These are phyloP conservation scores for Theileria equi DNA, from an alignment of 169 alveolate species.

Conservation along the genomic window DNA sequence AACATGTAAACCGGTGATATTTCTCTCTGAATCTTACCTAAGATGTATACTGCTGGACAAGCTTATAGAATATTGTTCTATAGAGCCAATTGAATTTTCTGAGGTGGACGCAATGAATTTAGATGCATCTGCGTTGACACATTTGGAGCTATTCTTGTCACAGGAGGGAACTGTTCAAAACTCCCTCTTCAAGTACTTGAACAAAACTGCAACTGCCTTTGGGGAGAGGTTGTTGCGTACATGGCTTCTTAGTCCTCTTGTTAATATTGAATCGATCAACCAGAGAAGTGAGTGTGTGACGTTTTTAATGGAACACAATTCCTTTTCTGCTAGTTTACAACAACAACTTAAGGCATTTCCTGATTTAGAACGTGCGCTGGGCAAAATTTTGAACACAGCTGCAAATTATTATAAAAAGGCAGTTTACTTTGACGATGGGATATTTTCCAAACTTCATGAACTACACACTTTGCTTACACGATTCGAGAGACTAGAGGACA, in stretches of 20 bases:
- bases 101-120: slow-evolving; percentile 31
- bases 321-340: slow-evolving; percentile 30
- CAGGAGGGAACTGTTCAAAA: slow-evolving; percentile 77
- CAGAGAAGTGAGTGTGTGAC: slow-evolving; percentile 89
- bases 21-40: slow-evolving; percentile 26
- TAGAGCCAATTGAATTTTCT: slow-evolving; percentile 15
- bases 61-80: slow-evolving; percentile 36
- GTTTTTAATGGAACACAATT: slow-evolving; percentile 77
- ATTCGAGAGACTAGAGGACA: slow-evolving; percentile 59
- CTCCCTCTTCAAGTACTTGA: slow-evolving; percentile 82
- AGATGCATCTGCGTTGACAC: slow-evolving; percentile 79
- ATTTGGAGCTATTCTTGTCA: slow-evolving; percentile 79
- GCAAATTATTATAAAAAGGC: slow-evolving; percentile 83
- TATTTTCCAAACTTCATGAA: slow-evolving; percentile 68
- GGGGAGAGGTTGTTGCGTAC: slow-evolving; percentile 92
- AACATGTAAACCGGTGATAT: neutral
- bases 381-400: slow-evolving; percentile 78
- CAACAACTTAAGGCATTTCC: slow-evolving; percentile 66
- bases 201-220: slow-evolving; percentile 90
- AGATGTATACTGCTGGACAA: slow-evolving; percentile 33
- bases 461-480: slow-evolving; percentile 69
- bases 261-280: slow-evolving; percentile 78
- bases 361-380: slow-evolving; percentile 81
- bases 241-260: slow-evolving; percentile 94
- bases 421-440: slow-evolving; percentile 80